Base-by-base conservation (phyloP, 2,329 filamentous ascomycete species). In the Aspergillus felis region DNA sequence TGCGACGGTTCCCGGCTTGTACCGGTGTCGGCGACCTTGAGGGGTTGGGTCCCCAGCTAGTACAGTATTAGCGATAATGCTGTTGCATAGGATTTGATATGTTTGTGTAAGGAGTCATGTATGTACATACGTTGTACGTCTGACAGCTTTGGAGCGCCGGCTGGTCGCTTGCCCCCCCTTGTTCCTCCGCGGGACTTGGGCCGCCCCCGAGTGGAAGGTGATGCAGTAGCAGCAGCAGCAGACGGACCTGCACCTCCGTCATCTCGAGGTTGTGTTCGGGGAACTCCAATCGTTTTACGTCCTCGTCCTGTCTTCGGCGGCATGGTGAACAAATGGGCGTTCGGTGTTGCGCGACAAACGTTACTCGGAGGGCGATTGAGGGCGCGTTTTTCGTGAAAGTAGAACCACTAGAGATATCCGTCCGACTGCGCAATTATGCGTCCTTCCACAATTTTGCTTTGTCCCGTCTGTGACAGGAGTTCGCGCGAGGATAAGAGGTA, bases 1-100 rank as follows among this genome's bases (percentile, higher is more conserved):
- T 54, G 94, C 93, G 64, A 91, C 83, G 47, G 92, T 97, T 70
- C 92, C 92, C 1, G 89, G 89, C 56, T 80, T 84, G 70, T 91
- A 92, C 64, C 89, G 84, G 62, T 83, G 83, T 32, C 68, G 68
- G 63, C 82, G 84, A 63, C 82, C 81, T 57, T 82, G 79, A 1
- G 89, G 88, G 49, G 90, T 77, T 29, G 89, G 89, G 66, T 92
- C 89, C 58, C 89, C 89, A 66, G 89, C 88, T 91, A 62, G 14
- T 20, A 28, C 10, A 4, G 20, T 46, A 61, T 67, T 50, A 63
- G 56, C 42, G 52, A 50, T 51, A 22, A 25, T 57, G 41, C 41
- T 49, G 49, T 22, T 41, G 42, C 50, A 35, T 22, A 48, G 24
- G 14, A 27, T 7, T 17, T 32, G 22, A 9, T 17, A 29, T 22